Percentiles rank a stretch among this genome's conserved stretches.
Conservation (phyloP, 345 rosid species). For the Bretschneidera sinensis region DNA sequence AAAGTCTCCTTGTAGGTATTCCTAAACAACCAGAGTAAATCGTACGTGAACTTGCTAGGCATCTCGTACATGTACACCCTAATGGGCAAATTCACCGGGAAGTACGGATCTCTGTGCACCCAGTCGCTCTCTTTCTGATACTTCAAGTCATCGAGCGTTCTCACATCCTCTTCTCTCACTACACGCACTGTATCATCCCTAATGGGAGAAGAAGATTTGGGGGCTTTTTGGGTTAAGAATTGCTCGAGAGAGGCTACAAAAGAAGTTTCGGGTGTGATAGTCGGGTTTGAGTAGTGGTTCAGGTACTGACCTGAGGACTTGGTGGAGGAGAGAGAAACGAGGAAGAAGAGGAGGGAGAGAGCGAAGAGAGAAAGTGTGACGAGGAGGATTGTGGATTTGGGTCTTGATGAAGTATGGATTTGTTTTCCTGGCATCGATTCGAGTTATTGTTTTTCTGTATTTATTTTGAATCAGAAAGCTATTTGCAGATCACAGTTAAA, state of each 20-base stretch:
- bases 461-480: too few species aligned
- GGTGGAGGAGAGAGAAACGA: constrained; percentile 25
- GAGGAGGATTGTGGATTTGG: constrained; percentile 39
- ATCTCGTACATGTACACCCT: constrained; percentile 85
- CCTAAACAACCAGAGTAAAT: constrained; percentile 69
- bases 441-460: background rate
- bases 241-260: constrained; percentile 66
- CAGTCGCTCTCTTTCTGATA: constrained; percentile 40
- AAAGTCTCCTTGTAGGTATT: constrained; percentile 64
- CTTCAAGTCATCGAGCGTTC: constrained; percentile 39
- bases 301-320: constrained; percentile 3
- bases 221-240: constrained; percentile 37
- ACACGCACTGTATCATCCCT: constrained; percentile 39
- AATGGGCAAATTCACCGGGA: constrained; percentile 49
- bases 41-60: constrained; percentile 84
- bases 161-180: constrained; percentile 27
- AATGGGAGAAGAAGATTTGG: constrained; percentile 14
- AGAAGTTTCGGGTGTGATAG: constrained; percentile 38
- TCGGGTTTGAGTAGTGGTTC: too few species aligned
- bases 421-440: constrained; percentile 37
- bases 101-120: constrained; percentile 35
- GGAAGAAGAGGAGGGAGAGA: constrained; percentile 15
- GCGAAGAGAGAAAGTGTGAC: constrained; percentile 27
- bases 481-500: too few species aligned
- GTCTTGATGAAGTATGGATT: constrained; percentile 24